Conservation (phyloP, 306 rosid genomes). For the peach (Prunus persica) region DNA sequence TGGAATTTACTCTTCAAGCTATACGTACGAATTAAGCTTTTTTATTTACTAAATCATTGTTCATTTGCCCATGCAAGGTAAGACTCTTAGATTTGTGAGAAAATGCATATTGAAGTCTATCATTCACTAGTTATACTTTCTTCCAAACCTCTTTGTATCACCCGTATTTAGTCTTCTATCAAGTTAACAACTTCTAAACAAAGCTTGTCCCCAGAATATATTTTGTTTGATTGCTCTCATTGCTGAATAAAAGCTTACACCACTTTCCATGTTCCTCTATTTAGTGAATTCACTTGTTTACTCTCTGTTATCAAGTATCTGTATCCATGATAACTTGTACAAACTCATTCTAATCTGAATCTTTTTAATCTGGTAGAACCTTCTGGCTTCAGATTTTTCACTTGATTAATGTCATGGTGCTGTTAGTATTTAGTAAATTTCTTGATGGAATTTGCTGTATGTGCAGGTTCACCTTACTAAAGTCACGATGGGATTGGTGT, state of each 20-base stretch:
- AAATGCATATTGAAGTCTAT: too few species aligned
- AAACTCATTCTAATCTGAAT: not conserved
- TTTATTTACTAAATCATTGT: too few species aligned
- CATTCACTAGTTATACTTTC: too few species aligned
- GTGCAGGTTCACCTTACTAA: conserved; percentile 54
- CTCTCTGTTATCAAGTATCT: not conserved
- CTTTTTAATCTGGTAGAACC: not conserved
- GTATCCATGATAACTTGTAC: not conserved
- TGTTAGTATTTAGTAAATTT: not conserved
- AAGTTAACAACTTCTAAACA: too few species aligned
- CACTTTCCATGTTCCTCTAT: not conserved
- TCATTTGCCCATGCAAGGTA: too few species aligned
- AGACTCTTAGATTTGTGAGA: too few species aligned
- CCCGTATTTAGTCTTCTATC: too few species aligned
- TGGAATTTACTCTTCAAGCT: too few species aligned
- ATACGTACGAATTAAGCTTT: too few species aligned
- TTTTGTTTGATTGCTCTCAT: too few species aligned
- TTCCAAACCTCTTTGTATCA: too few species aligned
- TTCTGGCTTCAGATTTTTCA: not conserved
- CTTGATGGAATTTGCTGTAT: conserved; percentile 18
- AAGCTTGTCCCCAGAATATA: too few species aligned
- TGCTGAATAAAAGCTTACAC: not conserved
- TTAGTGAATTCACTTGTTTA: not conserved
- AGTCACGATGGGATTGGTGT: conserved; percentile 36
- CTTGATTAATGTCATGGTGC: not conserved